Base-by-base conservation (phyloP, 148 eudicot species). In the Rhododendron ovatum region DNA sequence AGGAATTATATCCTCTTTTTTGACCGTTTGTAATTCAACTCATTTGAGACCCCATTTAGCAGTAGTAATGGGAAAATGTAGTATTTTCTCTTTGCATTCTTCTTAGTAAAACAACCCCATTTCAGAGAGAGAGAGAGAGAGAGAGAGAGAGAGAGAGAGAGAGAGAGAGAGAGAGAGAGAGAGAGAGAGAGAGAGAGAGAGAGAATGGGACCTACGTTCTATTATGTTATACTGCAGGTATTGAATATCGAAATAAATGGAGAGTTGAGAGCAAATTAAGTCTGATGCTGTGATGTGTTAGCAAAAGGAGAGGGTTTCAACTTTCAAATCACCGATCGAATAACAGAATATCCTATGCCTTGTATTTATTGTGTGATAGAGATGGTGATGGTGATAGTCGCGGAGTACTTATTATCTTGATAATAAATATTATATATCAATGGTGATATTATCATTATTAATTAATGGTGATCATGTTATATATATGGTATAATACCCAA, bases 201-300 rank as follows among this genome's bases (percentile, higher is more conserved):
- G 43, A 26, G 65, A 8, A 63, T 33, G 18, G 45, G 12, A n/a
- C 2, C 20, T 63, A 35, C 59, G 61, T 48, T 78, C 13, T 12
- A 55, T 78, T 83, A 12, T 35, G 63, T 28, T 47, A 28, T 47
- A 30, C 80, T 55, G 33, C 45, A 79, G 11, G 41, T 79, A 26
- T 80, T 81, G 47, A 24, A 39, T 55, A 59, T 77, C 41, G 84
- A 22, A 59, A 59, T 59, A 22, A 59, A 69, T 12, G 45, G 28
- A 55, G 53, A 76, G 82, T 85, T 53, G 84, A 86, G 82, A 87
- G 86, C 82, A 86, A 83, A 30, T 30, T 30, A 30, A 88, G 82
- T 88, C 88, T 86, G 90, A 73, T 37, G 84, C 81, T 71, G 76
- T 87, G 89, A 87, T 87, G 86, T 55, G 86, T 55, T 77, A 84